These are phyloP conservation scores for Davidsoniella neocaledoniae DNA, from an alignment of 2,329 filamentous ascomycete genomes.

Conservation along the genomic window DNA sequence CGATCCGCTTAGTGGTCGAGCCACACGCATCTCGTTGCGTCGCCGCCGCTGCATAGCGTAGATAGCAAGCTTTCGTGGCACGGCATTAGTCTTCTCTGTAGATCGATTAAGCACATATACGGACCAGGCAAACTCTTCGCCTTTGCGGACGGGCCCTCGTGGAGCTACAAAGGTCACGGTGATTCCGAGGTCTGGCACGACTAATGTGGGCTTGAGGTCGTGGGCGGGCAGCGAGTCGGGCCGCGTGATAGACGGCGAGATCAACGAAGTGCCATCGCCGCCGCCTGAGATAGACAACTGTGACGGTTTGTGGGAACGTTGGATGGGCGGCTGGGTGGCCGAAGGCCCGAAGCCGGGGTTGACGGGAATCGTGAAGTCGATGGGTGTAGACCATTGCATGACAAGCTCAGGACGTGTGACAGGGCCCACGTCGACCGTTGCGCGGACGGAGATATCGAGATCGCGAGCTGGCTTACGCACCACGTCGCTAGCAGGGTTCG, in stretches of 20 bases:
- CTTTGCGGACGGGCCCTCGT: conserved; percentile 35
- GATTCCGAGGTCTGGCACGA: conserved; percentile 45
- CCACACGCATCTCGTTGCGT: conserved; percentile 36
- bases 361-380: conserved; percentile 52
- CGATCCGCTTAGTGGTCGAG: conserved; percentile 35
- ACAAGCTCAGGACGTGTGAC: conserved; percentile 42
- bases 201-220: conserved; percentile 31
- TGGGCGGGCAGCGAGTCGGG: conserved; percentile 40
- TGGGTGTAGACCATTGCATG: conserved; percentile 50
- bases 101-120: conserved; percentile 63
- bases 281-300: conserved; percentile 44
- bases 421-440: conserved; percentile 38
- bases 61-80: conserved; percentile 50
- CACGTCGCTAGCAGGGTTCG: conserved; percentile 24
- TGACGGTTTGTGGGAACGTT: conserved; percentile 43
- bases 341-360: conserved; percentile 44
- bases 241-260: conserved; percentile 37
- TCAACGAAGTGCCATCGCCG: conserved; percentile 33
- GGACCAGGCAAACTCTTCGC: conserved; percentile 53
- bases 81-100: conserved; percentile 24
- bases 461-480: conserved; percentile 32
- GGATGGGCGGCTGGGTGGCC: conserved; percentile 38
- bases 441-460: conserved; percentile 43
- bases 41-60: conserved; percentile 49
- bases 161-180: conserved; percentile 60